A percentile compares a stretch with the other conserved stretches of the same genome.
phyloP scores from a whole-genome alignment of 192 early-diverging fungal genomes.

The Backusella australiensis region DNA sequence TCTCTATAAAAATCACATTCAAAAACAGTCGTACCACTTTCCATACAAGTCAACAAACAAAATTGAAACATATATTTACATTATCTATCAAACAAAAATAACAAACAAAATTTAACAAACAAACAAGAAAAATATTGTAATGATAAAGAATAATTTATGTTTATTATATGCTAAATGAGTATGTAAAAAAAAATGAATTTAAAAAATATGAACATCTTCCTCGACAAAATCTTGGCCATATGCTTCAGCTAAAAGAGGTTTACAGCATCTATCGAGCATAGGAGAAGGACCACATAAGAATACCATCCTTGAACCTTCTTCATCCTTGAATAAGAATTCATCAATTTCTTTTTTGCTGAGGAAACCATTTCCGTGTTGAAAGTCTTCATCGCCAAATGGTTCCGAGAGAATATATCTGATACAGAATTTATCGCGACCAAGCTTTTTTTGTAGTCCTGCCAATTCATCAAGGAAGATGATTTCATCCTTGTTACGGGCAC shows the following conservation, averaged over 20 bases:
- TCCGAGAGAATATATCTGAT: slow-evolving; percentile 32
- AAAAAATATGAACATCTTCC: neutral
- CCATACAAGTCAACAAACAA: neutral
- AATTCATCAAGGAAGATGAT: slow-evolving; percentile 71
- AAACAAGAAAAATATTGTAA: neutral
- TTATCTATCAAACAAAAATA: neutral
- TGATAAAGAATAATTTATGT: neutral
- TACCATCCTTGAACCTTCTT: slow-evolving; percentile 43
- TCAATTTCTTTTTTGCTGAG: neutral
- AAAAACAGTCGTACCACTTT: neutral
- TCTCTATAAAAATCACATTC: neutral
- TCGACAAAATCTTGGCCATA: neutral
- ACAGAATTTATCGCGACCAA: slow-evolving; percentile 61
- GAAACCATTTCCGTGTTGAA: neutral
- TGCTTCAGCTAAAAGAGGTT: slow-evolving; percentile 32
- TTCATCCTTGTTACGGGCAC: slow-evolving; percentile 74
- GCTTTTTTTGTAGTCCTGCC: slow-evolving; percentile 53
- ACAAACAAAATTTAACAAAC: neutral
- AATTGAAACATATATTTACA: neutral
- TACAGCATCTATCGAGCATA: slow-evolving; percentile 41
- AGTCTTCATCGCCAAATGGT: neutral
- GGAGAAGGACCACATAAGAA: slow-evolving; percentile 42
- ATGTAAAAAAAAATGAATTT: neutral
- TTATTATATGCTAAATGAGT: neutral
- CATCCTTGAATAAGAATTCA: neutral